These are phyloP conservation scores for Aspergillus niger DNA, from an alignment of 2,329 filamentous ascomycete genomes.

Conservation along the genomic window DNA sequence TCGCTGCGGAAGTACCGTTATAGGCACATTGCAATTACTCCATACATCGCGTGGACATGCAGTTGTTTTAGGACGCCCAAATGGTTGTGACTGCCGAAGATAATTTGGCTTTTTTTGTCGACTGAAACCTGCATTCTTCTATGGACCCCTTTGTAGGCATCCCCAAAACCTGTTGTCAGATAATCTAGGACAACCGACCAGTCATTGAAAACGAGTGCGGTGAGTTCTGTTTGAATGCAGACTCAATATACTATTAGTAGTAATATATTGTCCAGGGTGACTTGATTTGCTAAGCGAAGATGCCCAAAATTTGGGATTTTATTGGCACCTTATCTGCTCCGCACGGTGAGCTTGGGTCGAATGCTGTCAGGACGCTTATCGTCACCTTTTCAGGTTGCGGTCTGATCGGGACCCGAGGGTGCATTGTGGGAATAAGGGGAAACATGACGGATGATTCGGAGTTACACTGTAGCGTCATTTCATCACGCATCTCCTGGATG, in stretches of 20 bases:
- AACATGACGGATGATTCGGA: neutral
- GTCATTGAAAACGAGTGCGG: neutral
- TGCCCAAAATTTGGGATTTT: neutral
- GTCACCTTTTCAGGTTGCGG: neutral
- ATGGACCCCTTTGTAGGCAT: too few species aligned
- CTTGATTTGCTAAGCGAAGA: neutral
- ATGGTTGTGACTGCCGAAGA: too few species aligned
- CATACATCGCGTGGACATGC: too few species aligned
- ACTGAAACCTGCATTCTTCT: too few species aligned
- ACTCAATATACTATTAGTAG: too few species aligned
- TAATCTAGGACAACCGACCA: too few species aligned
- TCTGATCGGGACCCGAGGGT: neutral
- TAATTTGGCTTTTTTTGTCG: too few species aligned
- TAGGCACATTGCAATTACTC: too few species aligned
- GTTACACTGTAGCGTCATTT: neutral
- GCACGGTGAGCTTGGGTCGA: neutral
- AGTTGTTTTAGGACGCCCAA: too few species aligned
- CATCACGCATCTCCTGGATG: too few species aligned
- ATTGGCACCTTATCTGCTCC: conserved; percentile 1
- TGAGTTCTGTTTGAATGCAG: neutral
- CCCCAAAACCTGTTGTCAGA: too few species aligned
- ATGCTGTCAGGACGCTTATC: conserved; percentile 1
- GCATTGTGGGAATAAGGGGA: neutral
- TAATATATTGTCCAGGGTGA: neutral
- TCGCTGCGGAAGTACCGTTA: neutral